Evolutionary conservation across 2,329 filamentous ascomycete species (phyloP), one percentile per base, ranked within the genome.

Genomic region (Xylariaceae sp.): DNA sequence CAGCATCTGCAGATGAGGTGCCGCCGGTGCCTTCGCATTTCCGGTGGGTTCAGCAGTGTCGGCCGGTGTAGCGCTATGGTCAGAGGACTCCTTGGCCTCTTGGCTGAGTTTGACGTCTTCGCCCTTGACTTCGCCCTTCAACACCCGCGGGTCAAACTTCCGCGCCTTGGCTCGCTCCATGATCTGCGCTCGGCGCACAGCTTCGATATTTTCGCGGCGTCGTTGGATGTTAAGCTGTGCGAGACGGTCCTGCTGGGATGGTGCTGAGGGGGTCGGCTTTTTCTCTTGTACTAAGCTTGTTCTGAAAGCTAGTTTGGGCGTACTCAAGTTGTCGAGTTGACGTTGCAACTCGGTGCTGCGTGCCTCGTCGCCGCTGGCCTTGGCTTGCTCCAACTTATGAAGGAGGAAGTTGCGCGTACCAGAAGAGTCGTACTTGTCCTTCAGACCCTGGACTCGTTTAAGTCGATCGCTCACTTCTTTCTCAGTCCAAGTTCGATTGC

Each of bases 121-220:
- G 57, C 79, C 75, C 39, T 84, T 78, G 1, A 78, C 77, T 70
- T 89, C 87, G 58, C 86, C 86, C 45, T 85, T 81, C 62, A 84
- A 84, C 51, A 86, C 74, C 48, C 83, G 84, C 59, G 80, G 81
- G 65, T 85, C 85, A 50, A 80, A 80, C 72, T 82, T 82, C 64
- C 83, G 84, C 67, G 78, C 78, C 65, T 80, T 81, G 53, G 83
- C 82, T 67, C 87, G 83, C 76, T 99, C 94, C 66, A 88, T 88
- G 58, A 96, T 80, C 71, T 97, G 89, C 0, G 92, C 93, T 73
- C 90, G 89, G 61, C 93, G 90, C n/a, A 97, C 89, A 52, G 89
- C 87, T 71, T 96, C 90, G n/a, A 84, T 83, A 70, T 97, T 97
- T 66, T 87, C 82, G 60, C 87, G 86, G 62, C 93, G 87, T 74